These are phyloP conservation scores for Rhododendron kiyosumense DNA, from an alignment of 148 eudicot species.

Conservation along the genomic window DNA sequence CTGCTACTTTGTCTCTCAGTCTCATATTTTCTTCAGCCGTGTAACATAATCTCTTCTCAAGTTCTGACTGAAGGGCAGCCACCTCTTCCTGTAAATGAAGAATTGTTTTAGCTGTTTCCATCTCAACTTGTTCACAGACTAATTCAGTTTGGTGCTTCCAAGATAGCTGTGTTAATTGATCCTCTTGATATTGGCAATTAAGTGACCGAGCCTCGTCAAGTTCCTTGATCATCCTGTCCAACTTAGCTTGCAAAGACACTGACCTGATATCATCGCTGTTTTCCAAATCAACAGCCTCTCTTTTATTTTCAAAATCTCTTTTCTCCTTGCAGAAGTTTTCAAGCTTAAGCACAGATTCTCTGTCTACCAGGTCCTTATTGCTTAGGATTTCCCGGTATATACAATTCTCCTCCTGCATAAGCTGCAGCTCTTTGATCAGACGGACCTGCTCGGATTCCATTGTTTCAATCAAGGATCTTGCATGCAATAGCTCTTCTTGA, in stretches of 20 bases:
- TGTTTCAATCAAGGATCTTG: slow-evolving; percentile 32
- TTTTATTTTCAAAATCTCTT: slow-evolving; percentile 8
- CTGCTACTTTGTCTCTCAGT: slow-evolving; percentile 33
- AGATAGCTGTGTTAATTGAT: slow-evolving; percentile 24
- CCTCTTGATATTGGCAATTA: slow-evolving; percentile 36
- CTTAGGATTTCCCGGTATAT: slow-evolving; percentile 22
- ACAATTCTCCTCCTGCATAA: slow-evolving; percentile 23
- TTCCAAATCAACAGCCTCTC: background rate
- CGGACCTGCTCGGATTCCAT: slow-evolving; percentile 32
- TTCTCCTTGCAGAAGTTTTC: slow-evolving; percentile 9
- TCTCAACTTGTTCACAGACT: slow-evolving; percentile 46
- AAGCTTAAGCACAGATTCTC: slow-evolving; percentile 10
- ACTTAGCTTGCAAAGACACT: slow-evolving; percentile 31
- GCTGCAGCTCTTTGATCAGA: slow-evolving; percentile 32
- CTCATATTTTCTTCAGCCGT: slow-evolving; percentile 38
- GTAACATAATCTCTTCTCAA: slow-evolving; percentile 29
- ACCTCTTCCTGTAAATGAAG: slow-evolving; percentile 58
- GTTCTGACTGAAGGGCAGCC: slow-evolving; percentile 38
- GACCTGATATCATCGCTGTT: slow-evolving; percentile 17
- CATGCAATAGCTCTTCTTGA: slow-evolving; percentile 27
- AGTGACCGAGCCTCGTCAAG: slow-evolving; percentile 41
- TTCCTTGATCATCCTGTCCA: slow-evolving; percentile 37
- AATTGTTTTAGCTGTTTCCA: slow-evolving; percentile 54
- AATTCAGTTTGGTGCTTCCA: slow-evolving; percentile 38
- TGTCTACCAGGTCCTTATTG: slow-evolving; percentile 7